Base-by-base conservation (phyloP, 768 basidiomycete species). In the Amanita rubescens region DNA sequence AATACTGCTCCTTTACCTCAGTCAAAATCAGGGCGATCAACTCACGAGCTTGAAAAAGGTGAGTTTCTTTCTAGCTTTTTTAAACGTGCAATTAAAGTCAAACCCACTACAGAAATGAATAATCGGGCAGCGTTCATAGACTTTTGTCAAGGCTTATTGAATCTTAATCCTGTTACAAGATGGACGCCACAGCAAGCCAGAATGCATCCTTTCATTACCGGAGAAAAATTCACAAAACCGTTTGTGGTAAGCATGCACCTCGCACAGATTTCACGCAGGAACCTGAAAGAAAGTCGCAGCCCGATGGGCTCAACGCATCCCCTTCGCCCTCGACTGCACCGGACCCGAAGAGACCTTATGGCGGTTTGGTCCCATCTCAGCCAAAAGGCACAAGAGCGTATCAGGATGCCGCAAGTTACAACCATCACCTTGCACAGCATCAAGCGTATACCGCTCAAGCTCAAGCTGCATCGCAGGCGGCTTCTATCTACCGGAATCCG, bases 131-230 rank as follows among this genome's bases (percentile, higher is more conserved):
- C 95, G 12, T 97, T 99, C 71, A 91, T 97, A 69, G 94, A 99
- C 71, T 98, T 99, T 69, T 95, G 94, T 54, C 85, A 90, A 67
- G 96, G 96, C 32, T 76, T 98, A 19, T 76, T 99, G 56, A 87
- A 96, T 66, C 72, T 99, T 71, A 93, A 98, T 63, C 95, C 96
- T 15, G 84, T 95, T 52, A 88, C 91, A 55, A 80, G 96, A 52
- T 99, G 96, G 96, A 87, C 94, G 10, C 95, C 96, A 22, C 93
- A 96, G 63, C 94, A 99, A 69, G 96, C 96, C 35, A 78, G 87
- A 47, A 72, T 89, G 63, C 96, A 99, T 67, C 96, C 96, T 2
- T 99, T 98, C 71, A 96, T 99, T 60, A 96, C 94, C 5, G 95
- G 95, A 49, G 96, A 98, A 70, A 94, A 94, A 65, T 96, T 87